phyloP scores from a whole-genome alignment of 768 basidiomycete genomes.

The Calocera cornea region DNA sequence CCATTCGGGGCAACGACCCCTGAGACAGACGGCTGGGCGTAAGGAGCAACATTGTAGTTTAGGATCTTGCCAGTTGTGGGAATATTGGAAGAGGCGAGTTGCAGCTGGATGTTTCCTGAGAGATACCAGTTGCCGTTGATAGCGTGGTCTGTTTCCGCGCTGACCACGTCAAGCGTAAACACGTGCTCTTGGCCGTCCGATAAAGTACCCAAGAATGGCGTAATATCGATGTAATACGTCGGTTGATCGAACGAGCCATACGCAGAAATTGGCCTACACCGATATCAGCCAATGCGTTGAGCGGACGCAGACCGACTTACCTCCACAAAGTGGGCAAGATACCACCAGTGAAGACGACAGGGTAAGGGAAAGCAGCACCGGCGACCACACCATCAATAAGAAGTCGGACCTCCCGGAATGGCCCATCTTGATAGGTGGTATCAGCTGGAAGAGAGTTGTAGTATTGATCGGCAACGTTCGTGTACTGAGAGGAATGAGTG shows the following conservation, averaged over 20 bases:
- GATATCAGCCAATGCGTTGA: neutral
- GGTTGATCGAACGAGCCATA: slow-evolving; percentile 68
- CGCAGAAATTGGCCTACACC: slow-evolving; percentile 49
- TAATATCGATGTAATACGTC: slow-evolving; percentile 63
- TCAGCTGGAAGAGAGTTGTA: slow-evolving; percentile 39
- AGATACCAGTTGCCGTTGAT: slow-evolving; percentile 54
- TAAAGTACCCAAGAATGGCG: slow-evolving; percentile 59
- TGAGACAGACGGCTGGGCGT: slow-evolving; percentile 37
- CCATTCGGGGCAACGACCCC: slow-evolving; percentile 29
- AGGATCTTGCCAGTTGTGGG: slow-evolving; percentile 60
- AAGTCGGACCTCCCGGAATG: slow-evolving; percentile 50
- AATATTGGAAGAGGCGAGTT: slow-evolving; percentile 46
- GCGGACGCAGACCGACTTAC: slow-evolving; percentile 23
- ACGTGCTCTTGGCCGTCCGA: slow-evolving; percentile 56
- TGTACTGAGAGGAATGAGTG: slow-evolving; percentile 37
- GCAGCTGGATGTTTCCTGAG: slow-evolving; percentile 38
- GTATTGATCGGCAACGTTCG: slow-evolving; percentile 50
- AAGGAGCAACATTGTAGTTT: slow-evolving; percentile 41
- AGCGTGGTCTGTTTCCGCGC: slow-evolving; percentile 50
- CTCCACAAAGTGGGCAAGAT: slow-evolving; percentile 58
- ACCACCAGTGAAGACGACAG: slow-evolving; percentile 54
- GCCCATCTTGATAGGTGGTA: slow-evolving; percentile 36
- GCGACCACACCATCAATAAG: slow-evolving; percentile 44
- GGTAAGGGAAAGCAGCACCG: slow-evolving; percentile 45
- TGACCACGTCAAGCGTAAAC: slow-evolving; percentile 58